Evolutionary conservation across 805 yeast genomes (phyloP).

Genomic region (Wickerhamomyces kurtzmanii): DNA sequence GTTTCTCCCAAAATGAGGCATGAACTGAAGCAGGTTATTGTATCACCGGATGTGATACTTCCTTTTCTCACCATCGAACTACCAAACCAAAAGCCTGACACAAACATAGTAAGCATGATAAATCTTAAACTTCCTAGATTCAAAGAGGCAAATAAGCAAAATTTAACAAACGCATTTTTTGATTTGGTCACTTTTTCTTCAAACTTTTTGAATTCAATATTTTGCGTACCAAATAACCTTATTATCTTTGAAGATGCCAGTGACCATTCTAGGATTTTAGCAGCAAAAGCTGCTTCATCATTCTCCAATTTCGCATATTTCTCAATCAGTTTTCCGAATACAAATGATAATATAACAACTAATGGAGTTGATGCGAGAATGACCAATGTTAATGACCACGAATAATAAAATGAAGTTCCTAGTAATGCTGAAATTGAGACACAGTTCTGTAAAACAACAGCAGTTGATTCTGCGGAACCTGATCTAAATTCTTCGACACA

Average conservation of each 20-base stretch:
- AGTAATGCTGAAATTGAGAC: conserved; percentile 46
- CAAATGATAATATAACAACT: conserved; percentile 35
- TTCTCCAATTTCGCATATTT: conserved; percentile 49
- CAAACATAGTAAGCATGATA: conserved; percentile 64
- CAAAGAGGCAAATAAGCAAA: conserved; percentile 36
- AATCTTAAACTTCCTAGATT: conserved; percentile 50
- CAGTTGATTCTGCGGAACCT: conserved; percentile 60
- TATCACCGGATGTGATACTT: conserved; percentile 45
- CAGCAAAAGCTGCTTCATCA: conserved; percentile 37
- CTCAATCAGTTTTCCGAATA: conserved; percentile 43
- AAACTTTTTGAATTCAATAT: conserved; percentile 38
- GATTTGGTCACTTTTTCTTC: conserved; percentile 17
- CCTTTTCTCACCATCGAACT: conserved; percentile 47
- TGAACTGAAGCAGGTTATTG: conserved; percentile 76
- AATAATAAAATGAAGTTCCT: conserved; percentile 59
- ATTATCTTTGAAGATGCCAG: conserved; percentile 51
- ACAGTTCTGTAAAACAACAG: conserved; percentile 40
- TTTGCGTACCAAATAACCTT: conserved; percentile 48
- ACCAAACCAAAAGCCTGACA: conserved; percentile 93
- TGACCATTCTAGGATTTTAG: conserved; percentile 64
- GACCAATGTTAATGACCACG: conserved; percentile 81
- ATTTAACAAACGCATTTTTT: conserved; percentile 28
- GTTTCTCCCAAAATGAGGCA: conserved; percentile 65
- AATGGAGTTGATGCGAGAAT: conserved; percentile 70
- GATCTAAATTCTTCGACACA: conserved; percentile 65